Evolutionary conservation across 1,139 yeast species (phyloP).

Genomic region (Diutina rugosa): DNA sequence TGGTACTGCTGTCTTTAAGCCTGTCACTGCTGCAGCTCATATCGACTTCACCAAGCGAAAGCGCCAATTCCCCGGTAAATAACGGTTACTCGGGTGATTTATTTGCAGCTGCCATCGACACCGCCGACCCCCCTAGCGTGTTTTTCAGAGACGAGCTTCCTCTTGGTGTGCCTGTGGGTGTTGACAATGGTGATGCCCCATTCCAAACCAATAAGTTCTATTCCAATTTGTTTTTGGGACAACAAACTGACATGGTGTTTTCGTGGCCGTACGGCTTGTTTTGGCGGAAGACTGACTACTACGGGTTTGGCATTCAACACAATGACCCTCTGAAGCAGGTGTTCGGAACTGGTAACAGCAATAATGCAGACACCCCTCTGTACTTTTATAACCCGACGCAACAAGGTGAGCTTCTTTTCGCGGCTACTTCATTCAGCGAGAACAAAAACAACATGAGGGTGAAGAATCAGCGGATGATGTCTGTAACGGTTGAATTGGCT

Average conservation of each 20-base stretch:
- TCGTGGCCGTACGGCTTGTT: slow-evolving; percentile 77
- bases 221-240: slow-evolving; percentile 59
- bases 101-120: neutral
- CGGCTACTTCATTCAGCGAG: slow-evolving; percentile 36
- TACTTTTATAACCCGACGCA: slow-evolving; percentile 40
- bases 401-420: slow-evolving; percentile 38
- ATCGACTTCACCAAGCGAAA: neutral
- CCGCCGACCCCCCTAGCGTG: neutral
- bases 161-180: slow-evolving; percentile 36
- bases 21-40: neutral
- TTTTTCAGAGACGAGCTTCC: slow-evolving; percentile 13
- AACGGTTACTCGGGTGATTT: neutral
- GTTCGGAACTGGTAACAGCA: slow-evolving; percentile 4
- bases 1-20: neutral
- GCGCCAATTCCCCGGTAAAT: neutral
- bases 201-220: slow-evolving; percentile 77
- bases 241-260: slow-evolving; percentile 54
- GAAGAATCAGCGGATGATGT: slow-evolving; percentile 40
- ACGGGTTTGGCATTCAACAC: slow-evolving; percentile 63
- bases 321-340: slow-evolving; percentile 41
- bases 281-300: slow-evolving; percentile 28
- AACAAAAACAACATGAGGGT: slow-evolving; percentile 24
- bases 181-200: slow-evolving; percentile 30
- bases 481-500: slow-evolving; percentile 38
- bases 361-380: slow-evolving; percentile 11